Percentiles rank a stretch among this genome's conserved stretches.
phyloP scores from a whole-genome alignment of 805 yeast genomes.

The Nakazawaea wyomingensis region DNA sequence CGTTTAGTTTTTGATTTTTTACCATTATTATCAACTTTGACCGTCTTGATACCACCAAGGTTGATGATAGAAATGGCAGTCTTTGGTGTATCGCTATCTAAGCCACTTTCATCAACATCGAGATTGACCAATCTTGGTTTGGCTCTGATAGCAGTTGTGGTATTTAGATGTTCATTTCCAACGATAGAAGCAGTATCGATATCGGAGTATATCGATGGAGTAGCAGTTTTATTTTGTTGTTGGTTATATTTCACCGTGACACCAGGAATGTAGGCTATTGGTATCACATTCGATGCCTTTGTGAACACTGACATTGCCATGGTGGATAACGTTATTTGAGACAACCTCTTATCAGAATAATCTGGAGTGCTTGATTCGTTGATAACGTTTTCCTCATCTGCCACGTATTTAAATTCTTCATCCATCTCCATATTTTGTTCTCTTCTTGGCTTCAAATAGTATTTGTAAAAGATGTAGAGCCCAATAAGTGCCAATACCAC shows the following conservation, averaged over 20 bases:
- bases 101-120: conserved; percentile 5
- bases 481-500: conserved; percentile 31
- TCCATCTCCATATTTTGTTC: conserved; percentile 26
- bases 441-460: conserved; percentile 33
- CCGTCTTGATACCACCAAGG: conserved; percentile 7
- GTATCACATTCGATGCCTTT: conserved; percentile 81
- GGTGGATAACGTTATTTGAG: conserved; percentile 26
- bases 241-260: conserved; percentile 49
- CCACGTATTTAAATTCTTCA: conserved; percentile 25
- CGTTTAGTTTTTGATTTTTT: conserved; percentile 15
- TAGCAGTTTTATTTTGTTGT: conserved; percentile 16
- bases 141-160: conserved; percentile 74
- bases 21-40: not conserved
- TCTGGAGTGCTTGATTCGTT: conserved; percentile 20
- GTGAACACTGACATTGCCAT: conserved; percentile 64
- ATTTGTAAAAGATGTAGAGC: conserved; percentile 36
- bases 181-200: conserved; percentile 43
- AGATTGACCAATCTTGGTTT: conserved; percentile 61
- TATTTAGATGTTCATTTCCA: conserved; percentile 27
- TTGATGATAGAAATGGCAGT: conserved; percentile 9
- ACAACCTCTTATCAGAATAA: conserved; percentile 22
- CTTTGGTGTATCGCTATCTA: conserved; percentile 2
- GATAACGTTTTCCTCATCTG: conserved; percentile 18
- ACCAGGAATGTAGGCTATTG: conserved; percentile 93
- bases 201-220: conserved; percentile 37